Percentiles rank a stretch among this genome's conserved stretches.
phyloP scores from a whole-genome alignment of 192 early-diverging fungal species.

The Umbelopsis vinacea region DNA sequence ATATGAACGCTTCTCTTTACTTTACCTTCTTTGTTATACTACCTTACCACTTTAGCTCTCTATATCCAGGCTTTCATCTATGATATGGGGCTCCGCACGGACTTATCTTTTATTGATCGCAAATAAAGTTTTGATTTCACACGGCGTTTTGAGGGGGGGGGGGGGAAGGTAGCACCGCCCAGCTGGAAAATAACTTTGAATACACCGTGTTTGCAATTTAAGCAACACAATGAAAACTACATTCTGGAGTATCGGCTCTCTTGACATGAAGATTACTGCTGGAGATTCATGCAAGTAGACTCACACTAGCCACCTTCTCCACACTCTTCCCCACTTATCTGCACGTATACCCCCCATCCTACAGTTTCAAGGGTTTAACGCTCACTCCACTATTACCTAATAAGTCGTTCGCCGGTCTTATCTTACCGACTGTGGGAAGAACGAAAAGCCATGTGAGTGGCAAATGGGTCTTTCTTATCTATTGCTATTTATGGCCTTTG shows the following conservation, averaged over 20 bases:
- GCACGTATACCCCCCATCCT: too few species aligned
- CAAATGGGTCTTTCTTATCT: constrained; percentile 6
- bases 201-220: too few species aligned
- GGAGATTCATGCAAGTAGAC: too few species aligned
- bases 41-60: not conserved
- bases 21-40: too few species aligned
- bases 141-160: not conserved
- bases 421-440: constrained; percentile 22
- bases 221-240: not conserved
- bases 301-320: not conserved
- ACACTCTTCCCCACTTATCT: not conserved
- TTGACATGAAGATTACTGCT: too few species aligned
- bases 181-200: too few species aligned
- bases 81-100: not conserved
- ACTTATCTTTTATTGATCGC: constrained; percentile 23
- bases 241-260: not conserved
- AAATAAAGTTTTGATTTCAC: constrained; percentile 21
- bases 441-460: constrained; percentile 19
- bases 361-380: constrained; percentile 1
- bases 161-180: too few species aligned
- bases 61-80: not conserved
- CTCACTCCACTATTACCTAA: constrained; percentile 19
- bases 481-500: not conserved
- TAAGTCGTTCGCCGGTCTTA: not conserved
- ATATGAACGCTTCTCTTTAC: not conserved